Conservation (phyloP, 768 basidiomycete genomes). For the Jaapia argillacea region DNA sequence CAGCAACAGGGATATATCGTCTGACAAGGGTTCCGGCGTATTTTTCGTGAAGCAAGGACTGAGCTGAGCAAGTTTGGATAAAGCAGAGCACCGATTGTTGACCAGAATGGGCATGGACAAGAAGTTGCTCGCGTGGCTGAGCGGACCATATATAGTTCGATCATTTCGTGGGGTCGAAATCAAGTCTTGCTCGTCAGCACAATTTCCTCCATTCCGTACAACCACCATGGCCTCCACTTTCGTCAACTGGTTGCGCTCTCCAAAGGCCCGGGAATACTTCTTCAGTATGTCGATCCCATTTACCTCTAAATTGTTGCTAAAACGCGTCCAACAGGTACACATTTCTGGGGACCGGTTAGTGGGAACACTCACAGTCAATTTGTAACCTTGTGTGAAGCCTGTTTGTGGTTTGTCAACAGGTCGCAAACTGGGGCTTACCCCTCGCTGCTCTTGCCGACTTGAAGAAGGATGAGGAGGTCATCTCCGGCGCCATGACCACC, state of each 20-base stretch:
- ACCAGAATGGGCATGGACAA: too few species aligned
- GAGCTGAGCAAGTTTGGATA: too few species aligned
- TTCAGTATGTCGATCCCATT: constrained; percentile 53
- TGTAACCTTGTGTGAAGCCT: too few species aligned
- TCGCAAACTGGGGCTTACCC: constrained; percentile 98
- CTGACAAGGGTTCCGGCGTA: too few species aligned
- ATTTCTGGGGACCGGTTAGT: constrained; percentile 96
- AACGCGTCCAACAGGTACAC: constrained; percentile 61
- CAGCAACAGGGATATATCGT: too few species aligned
- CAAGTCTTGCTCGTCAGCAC: not conserved
- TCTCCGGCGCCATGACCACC: constrained; percentile 94
- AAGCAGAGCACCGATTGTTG: too few species aligned
- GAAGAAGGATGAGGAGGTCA: constrained; percentile 89
- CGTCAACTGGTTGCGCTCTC: constrained; percentile 83
- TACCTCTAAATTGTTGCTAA: constrained; percentile 8
- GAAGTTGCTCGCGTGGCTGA: too few species aligned
- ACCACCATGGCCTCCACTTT: constrained; percentile 75
- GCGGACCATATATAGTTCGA: too few species aligned
- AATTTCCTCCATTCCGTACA: constrained; percentile 7
- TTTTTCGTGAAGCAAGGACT: too few species aligned
- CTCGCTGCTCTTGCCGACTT: constrained; percentile 89
- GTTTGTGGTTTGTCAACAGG: constrained; percentile 33
- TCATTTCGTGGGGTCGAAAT: too few species aligned
- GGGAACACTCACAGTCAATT: constrained; percentile 6
- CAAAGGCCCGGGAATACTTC: constrained; percentile 89